Evolutionary conservation across 768 basidiomycete genomes (phyloP).

Genomic region (Phaeotremella fagi): DNA sequence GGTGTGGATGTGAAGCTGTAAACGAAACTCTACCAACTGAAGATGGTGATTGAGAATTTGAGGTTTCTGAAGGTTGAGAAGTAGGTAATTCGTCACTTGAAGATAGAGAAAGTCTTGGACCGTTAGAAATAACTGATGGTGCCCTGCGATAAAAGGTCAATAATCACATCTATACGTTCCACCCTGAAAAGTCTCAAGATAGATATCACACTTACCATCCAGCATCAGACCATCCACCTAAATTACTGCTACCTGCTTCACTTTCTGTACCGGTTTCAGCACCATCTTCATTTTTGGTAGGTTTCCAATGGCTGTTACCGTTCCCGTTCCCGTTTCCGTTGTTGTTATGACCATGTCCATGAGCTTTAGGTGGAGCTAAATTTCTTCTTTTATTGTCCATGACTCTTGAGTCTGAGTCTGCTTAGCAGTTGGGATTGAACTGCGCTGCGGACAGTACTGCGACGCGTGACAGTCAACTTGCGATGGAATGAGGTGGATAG

Average conservation of each 20-base stretch:
- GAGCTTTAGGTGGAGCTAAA: neutral
- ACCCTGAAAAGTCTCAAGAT: too few species aligned
- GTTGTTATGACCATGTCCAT: too few species aligned
- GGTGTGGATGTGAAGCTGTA: conserved; percentile 1
- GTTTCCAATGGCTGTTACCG: neutral
- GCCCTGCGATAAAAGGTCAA: conserved; percentile 7
- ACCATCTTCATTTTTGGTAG: conserved; percentile 4
- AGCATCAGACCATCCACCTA: conserved; percentile 33
- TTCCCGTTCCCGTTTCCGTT: neutral
- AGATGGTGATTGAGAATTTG: conserved; percentile 6
- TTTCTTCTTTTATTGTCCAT: neutral
- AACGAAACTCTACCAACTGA: neutral
- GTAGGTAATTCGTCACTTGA: conserved; percentile 17
- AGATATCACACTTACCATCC: conserved; percentile 31
- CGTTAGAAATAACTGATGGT: neutral
- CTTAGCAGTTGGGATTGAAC: too few species aligned
- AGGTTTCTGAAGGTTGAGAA: neutral
- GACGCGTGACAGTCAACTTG: too few species aligned
- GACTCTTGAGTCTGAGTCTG: too few species aligned
- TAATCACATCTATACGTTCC: too few species aligned
- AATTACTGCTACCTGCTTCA: conserved; percentile 30
- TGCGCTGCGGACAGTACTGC: too few species aligned
- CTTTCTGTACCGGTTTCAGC: conserved; percentile 19
- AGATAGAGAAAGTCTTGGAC: conserved; percentile 19
- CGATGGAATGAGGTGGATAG: too few species aligned